These are phyloP conservation scores for Akanthomyces dipterigenus DNA, from an alignment of 2,329 filamentous ascomycete species.

Conservation along the genomic window DNA sequence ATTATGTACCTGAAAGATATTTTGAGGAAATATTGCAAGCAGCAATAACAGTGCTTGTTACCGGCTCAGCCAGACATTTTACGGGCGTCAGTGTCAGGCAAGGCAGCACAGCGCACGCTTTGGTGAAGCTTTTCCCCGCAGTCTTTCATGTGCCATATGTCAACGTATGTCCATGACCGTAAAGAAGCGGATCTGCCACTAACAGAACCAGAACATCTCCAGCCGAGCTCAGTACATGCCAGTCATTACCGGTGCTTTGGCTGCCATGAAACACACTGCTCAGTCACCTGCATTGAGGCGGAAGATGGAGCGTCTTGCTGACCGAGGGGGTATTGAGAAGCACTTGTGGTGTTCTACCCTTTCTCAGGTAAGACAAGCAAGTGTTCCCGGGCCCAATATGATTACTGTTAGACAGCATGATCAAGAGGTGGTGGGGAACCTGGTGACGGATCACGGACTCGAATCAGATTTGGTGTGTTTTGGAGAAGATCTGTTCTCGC, in stretches of 20 bases:
- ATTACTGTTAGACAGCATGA: neutral
- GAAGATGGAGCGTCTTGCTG: constrained; percentile 18
- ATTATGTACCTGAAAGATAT: accelerated
- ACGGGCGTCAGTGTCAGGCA: constrained; percentile 18
- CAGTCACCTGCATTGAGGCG: constrained; percentile 29
- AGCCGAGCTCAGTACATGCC: constrained; percentile 22
- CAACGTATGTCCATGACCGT: constrained; percentile 19
- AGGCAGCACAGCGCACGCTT: constrained; percentile 16
- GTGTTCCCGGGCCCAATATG: neutral
- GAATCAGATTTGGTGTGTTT: neutral
- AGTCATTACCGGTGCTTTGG: constrained; percentile 24
- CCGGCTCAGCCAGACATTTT: constrained; percentile 19
- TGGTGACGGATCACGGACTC: neutral
- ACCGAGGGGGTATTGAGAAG: neutral
- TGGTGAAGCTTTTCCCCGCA: constrained; percentile 26
- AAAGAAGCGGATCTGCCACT: neutral
- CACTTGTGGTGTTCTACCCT: neutral
- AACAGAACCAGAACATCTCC: constrained; percentile 19
- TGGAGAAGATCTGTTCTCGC: neutral
- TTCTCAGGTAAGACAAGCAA: neutral
- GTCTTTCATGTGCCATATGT: constrained; percentile 32
- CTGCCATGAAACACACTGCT: constrained; percentile 24
- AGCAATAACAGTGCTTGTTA: constrained; percentile 21
- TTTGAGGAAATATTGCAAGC: constrained; percentile 14
- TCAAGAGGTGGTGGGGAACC: neutral